phyloP scores from a whole-genome alignment of 2,329 filamentous ascomycete genomes.

The Phialocephala sp. region DNA sequence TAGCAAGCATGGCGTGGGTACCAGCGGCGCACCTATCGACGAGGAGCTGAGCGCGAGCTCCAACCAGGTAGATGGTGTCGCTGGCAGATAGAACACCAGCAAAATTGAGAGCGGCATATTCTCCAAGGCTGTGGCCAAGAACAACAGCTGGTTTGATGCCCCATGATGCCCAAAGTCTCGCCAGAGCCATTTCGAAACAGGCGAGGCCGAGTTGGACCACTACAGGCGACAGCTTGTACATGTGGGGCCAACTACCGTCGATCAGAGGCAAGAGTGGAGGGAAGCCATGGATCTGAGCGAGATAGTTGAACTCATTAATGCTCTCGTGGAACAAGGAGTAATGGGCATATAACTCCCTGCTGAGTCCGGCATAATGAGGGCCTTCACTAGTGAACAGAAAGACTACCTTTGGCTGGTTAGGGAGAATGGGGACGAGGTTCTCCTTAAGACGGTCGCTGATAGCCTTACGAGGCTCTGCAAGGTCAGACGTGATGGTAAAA shows the following conservation, averaged over 20 bases:
- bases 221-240: constrained; percentile 28
- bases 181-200: constrained; percentile 60
- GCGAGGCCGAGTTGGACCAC: constrained; percentile 50
- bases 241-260: constrained; percentile 35
- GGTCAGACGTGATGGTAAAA: no score
- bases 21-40: constrained; percentile 17
- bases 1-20: constrained; percentile 45
- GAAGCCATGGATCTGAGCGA: neutral
- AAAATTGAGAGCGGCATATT: constrained; percentile 74
- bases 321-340: no score
- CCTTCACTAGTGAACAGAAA: no score
- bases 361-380: no score
- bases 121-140: constrained; percentile 69
- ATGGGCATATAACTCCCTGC: no score
- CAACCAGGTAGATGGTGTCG: constrained; percentile 77
- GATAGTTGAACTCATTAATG: no score
- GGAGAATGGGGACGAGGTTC: no score
- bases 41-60: constrained; percentile 57
- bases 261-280: neutral
- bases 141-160: constrained; percentile 61
- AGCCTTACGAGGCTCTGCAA: no score
- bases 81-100: constrained; percentile 74
- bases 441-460: no score
- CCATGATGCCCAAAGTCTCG: constrained; percentile 59
- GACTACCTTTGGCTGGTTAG: no score